Evolutionary conservation across 768 basidiomycete species (phyloP), one percentile per base, ranked within the genome.

Genomic region (Boletellus emodensis): DNA sequence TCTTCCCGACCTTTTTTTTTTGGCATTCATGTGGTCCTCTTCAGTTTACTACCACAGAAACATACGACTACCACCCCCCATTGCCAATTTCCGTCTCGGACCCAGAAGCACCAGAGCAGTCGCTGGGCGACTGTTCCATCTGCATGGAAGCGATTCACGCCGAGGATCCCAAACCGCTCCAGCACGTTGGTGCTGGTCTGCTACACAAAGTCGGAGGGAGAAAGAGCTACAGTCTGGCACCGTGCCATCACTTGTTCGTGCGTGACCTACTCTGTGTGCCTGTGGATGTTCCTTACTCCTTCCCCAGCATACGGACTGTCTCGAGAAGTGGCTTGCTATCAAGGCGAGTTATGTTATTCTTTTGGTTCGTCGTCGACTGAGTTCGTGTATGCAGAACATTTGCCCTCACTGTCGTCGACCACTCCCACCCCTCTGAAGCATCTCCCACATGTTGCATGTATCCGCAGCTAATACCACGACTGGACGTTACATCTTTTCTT

Each of bases 391-490:
- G 3, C 52, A 91, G 87, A 93, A 90, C 55, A 92, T 94, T 36
- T 94, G 92, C 62, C 91, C 92, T n/a, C 84, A 92, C 53, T 93
- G 92, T 69, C 85, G 91, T 53, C 73, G 91, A 52, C 84, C 86
- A 15, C 65, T 94, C 41, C 91, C 92, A 10, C 89, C 90, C 1
- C 71, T 94, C 38, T 94, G 24, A 26, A 71, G 18, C 6, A 36
- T 30, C 43, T 12, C 10, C 6, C 6, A 6, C n/a, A 34, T 42
- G 24, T 26, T 8, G 11, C 36, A 34, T 58, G 52, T 51, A 50
- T 39, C 38, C 22, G 12, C 44, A 30, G 26, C 22, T 35, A 26
- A 12, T 26, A 26, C 18, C 42, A 17, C 30, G 6, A 18, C 26
- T 5, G 22, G 11, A 26, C 24, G 24, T 26, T 26, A 26, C 24